Evolutionary conservation across 768 basidiomycete genomes (phyloP).

Genomic region (Amanita polypyramis): DNA sequence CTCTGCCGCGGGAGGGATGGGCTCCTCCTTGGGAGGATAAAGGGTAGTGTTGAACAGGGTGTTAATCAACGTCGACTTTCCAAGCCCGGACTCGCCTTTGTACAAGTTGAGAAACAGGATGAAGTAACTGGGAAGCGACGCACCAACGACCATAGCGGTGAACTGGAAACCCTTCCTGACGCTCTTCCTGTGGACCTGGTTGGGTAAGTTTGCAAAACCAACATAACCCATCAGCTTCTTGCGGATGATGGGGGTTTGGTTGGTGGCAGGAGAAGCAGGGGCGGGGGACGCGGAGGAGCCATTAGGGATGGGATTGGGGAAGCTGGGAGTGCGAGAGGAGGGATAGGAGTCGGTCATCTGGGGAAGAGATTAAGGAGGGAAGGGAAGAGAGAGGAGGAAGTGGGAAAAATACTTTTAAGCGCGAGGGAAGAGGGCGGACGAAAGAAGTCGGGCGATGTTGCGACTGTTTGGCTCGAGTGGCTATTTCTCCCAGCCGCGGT

Average conservation of each 20-base stretch:
- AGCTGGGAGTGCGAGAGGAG: constrained; percentile 57
- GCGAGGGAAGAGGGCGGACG: constrained; percentile 42
- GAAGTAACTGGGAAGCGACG: constrained; percentile 24
- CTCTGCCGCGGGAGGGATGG: constrained; percentile 77
- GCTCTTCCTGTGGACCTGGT: constrained; percentile 98
- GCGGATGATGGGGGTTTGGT: constrained; percentile 45
- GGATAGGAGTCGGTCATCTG: constrained; percentile 72
- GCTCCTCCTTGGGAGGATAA: constrained; percentile 81
- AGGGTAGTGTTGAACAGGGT: constrained; percentile 97
- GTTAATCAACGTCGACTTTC: constrained; percentile 98
- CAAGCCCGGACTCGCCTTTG: constrained; percentile 92
- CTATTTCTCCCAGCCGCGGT: constrained; percentile 33
- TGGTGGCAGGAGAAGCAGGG: constrained; percentile 23
- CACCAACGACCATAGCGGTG: constrained; percentile 97
- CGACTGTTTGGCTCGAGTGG: constrained; percentile 35
- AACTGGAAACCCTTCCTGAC: constrained; percentile 99
- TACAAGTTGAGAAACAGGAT: constrained; percentile 13
- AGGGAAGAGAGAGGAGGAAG: constrained; percentile 18
- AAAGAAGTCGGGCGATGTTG: constrained; percentile 39
- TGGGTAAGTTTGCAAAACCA: constrained; percentile 95
- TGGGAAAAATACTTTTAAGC: constrained; percentile 40
- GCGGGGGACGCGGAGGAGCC: constrained; percentile 54
- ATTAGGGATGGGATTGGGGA: constrained; percentile 49
- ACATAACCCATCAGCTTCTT: constrained; percentile 96
- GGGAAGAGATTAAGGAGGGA: constrained; percentile 15